These are phyloP conservation scores for Fusarium sp. DNA, from an alignment of 2,329 filamentous ascomycete genomes.

Conservation along the genomic window DNA sequence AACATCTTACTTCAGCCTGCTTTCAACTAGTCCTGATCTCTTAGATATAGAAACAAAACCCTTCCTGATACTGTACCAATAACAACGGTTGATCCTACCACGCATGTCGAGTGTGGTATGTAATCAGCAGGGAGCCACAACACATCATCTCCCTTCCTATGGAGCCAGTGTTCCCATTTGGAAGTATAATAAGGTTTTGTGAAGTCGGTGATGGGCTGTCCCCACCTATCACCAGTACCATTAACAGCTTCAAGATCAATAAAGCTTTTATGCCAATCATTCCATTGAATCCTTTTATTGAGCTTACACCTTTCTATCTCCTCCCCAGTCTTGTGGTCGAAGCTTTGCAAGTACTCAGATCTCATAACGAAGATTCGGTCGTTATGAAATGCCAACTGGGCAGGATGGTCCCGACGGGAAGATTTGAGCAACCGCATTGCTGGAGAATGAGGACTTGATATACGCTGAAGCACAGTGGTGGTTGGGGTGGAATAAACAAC, in stretches of 20 bases:
- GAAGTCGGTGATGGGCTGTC: too few species aligned
- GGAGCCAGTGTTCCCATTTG: not conserved
- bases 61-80: not conserved
- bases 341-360: rapidly evolving
- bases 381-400: not conserved
- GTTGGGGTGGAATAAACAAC: not conserved
- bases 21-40: not conserved
- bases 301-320: too few species aligned
- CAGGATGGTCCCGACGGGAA: too few species aligned
- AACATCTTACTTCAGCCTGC: not conserved
- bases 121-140: slow-evolving; percentile 4
- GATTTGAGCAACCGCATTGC: too few species aligned
- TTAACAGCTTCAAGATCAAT: not conserved
- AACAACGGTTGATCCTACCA: not conserved
- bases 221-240: rapidly evolving
- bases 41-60: not conserved
- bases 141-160: rapidly evolving
- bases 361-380: rapidly evolving
- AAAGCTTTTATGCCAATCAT: not conserved
- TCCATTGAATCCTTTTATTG: rapidly evolving
- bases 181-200: rapidly evolving
- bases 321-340: not conserved
- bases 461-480: not conserved
- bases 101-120: rapidly evolving
- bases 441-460: not conserved